Conservation (phyloP, 768 basidiomycete genomes). For the Lentinula lateritia region DNA sequence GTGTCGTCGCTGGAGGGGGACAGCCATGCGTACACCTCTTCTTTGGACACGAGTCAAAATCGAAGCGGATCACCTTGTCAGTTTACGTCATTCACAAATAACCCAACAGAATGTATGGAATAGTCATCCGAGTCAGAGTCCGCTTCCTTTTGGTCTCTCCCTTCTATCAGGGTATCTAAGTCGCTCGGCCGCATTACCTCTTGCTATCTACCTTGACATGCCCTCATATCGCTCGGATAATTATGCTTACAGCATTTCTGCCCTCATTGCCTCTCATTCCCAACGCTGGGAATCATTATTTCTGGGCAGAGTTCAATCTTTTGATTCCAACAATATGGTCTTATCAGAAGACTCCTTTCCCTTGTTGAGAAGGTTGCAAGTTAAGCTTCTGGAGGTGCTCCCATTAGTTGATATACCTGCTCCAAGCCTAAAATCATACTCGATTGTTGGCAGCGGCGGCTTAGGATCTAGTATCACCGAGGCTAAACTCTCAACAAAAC, state of each 20-base stretch:
- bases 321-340: not conserved
- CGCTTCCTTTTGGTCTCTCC: not conserved
- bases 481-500: not conserved
- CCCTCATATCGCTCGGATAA: not conserved
- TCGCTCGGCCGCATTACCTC: not conserved
- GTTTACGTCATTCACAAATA: too few species aligned
- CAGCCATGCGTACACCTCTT: not conserved
- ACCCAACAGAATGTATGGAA: too few species aligned
- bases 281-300: not conserved
- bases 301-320: not conserved
- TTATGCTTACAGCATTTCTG: not conserved
- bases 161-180: not conserved
- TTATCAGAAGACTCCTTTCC: not conserved
- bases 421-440: not conserved
- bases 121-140: not conserved
- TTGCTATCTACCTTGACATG: not conserved
- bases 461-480: not conserved
- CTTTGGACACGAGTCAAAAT: conserved; percentile 3
- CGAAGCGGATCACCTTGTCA: not conserved
- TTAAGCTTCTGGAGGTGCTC: too few species aligned
- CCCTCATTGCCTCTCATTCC: not conserved
- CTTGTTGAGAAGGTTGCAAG: not conserved
- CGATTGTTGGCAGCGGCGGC: not conserved
- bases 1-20: not conserved
- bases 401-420: not conserved